Evolutionary conservation across 148 eudicot species (phyloP), one percentile per base, ranked within the genome.

Genomic region (Linanthus parryae): DNA sequence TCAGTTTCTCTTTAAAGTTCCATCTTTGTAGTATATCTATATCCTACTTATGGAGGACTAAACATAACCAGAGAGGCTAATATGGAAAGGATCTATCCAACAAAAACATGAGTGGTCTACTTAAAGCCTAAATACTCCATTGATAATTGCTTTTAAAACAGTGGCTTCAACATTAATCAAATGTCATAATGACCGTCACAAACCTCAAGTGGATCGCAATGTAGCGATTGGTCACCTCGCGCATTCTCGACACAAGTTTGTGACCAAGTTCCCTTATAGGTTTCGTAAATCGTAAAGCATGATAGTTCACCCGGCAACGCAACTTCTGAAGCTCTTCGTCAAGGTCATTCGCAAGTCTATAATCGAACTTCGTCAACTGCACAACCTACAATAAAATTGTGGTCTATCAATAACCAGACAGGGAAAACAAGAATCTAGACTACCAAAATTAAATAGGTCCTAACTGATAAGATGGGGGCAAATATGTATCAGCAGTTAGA

Each of bases 201-300:
- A 70, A 91, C 98, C 98, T 87, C 59, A 91, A 73, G 75, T 91
- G 98, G 70, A 91, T 75, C 31, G 95, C 98, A 47, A 92, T 84
- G 39, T 63, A 92, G 37, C 88, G 84, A 52, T 62, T 75, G 19
- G 81, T 65, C 96, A 84, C 87, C 45, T 77, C 70, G 48, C 75
- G 77, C 87, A 92, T 84, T 65, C 66, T 75, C 47, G 56, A 62
- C 38, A 92, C 94, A 48, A 84, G 46, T 52, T 61, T 75, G 62
- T 72, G 80, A 55, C 98, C 98, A 37, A 87, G 73, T 54, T 77
- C 76, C 60, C 70, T 66, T 57, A 92, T 79, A 62, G 90, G 87
- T 52, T 81, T 83, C 24, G 94, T 87, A 65, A 92, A 92, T 59
- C 90, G 65, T 44, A 92, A 72, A 22, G 95, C 94, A 61, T 87